Conservation (phyloP, 139 green algal species). For the Tetraselmis striata region DNA sequence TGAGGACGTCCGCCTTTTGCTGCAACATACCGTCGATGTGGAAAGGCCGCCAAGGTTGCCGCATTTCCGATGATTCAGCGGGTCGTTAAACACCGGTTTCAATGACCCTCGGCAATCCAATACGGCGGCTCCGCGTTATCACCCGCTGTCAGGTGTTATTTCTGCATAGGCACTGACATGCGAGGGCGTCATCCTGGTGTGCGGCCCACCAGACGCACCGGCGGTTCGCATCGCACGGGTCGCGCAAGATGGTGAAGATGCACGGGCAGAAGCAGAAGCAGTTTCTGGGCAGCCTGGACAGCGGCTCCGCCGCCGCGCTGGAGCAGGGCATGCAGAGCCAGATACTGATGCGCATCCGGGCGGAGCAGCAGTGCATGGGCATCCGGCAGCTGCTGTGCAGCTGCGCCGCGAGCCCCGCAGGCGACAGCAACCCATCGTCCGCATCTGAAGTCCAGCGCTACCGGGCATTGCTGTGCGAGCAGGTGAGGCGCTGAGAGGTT, state of each 20-base stretch:
- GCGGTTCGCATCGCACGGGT: not conserved
- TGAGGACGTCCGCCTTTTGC: too few relatives aligned
- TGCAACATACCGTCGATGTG: too few relatives aligned
- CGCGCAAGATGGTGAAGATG: not conserved
- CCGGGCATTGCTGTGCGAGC: not conserved
- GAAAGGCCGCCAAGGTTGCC: too few relatives aligned
- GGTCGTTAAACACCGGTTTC: too few relatives aligned
- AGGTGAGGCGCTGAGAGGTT: too few relatives aligned
- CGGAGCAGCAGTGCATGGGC: not conserved
- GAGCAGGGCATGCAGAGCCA: not conserved
- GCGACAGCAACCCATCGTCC: too few relatives aligned
- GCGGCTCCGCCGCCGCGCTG: not conserved
- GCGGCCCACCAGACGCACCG: not conserved
- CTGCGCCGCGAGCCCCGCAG: not conserved
- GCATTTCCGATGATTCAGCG: too few relatives aligned
- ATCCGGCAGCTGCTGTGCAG: not conserved
- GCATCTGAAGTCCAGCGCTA: not conserved
- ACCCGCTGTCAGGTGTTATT: too few relatives aligned
- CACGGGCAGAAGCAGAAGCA: not conserved
- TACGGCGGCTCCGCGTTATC: too few relatives aligned
- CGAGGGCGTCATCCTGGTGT: not conserved
- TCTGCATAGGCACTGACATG: too few relatives aligned
- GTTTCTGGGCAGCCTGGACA: not conserved
- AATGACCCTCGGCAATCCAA: too few relatives aligned
- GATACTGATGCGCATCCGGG: not conserved